Evolutionary conservation across 1,139 yeast species (phyloP).

Genomic region (Blastobotrys capitulatus): DNA sequence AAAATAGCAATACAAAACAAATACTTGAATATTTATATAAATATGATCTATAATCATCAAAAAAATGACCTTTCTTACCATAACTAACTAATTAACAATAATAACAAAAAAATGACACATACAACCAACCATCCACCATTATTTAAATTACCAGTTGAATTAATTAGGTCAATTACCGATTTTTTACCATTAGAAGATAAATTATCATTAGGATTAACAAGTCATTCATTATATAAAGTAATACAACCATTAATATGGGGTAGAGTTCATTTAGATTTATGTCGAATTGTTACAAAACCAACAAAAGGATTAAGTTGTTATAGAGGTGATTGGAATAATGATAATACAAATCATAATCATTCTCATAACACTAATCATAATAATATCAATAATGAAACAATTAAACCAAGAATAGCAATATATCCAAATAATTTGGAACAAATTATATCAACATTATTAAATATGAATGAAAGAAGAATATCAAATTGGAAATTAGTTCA

Average conservation of each 20-base stretch:
- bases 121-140: conserved; percentile 41
- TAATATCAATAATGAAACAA: not conserved
- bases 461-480: not conserved
- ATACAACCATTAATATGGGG: conserved; percentile 1
- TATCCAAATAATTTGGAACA: not conserved
- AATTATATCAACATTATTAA: not conserved
- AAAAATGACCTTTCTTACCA: too few species aligned
- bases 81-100: too few species aligned
- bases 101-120: too few species aligned
- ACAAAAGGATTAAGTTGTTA: conserved; percentile 1
- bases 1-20: too few species aligned
- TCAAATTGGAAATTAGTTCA: conserved; percentile 1
- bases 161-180: conserved; percentile 4
- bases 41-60: too few species aligned
- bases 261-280: conserved; percentile 6
- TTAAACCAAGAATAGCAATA: conserved; percentile 1
- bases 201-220: not conserved
- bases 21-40: too few species aligned
- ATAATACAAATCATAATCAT: too few species aligned
- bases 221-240: not conserved
- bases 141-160: conserved; percentile 7
- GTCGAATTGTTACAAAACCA: conserved; percentile 4
- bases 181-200: conserved; percentile 1
- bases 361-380: too few species aligned
- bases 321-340: conserved; percentile 1